Evolutionary conservation across 2,329 filamentous ascomycete genomes (phyloP).

Genomic region (Nectriaceae sp.): DNA sequence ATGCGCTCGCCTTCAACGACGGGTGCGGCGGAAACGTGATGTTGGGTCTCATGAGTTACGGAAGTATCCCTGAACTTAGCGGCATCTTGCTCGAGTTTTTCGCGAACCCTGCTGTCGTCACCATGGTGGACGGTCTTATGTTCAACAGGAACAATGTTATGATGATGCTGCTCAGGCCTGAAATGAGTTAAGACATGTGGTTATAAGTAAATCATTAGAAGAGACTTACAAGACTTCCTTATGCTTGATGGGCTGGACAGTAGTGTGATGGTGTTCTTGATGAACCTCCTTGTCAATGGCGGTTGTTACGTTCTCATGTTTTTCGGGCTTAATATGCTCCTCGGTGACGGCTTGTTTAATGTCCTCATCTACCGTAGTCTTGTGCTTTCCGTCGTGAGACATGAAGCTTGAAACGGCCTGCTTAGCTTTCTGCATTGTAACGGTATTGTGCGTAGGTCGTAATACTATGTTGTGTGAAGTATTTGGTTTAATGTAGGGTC

Average conservation of each 20-base stretch:
- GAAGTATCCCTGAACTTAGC: constrained; percentile 32
- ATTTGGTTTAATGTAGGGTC: background rate
- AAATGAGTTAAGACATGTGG: background rate
- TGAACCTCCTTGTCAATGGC: constrained; percentile 70
- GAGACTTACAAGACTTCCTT: constrained; percentile 44
- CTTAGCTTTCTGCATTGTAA: constrained; percentile 65
- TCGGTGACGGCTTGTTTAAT: constrained; percentile 61
- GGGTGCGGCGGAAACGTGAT: constrained; percentile 27
- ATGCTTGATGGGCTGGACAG: constrained; percentile 60
- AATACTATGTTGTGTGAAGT: constrained; percentile 4
- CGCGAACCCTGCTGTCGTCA: constrained; percentile 48
- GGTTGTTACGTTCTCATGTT: constrained; percentile 62
- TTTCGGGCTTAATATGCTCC: constrained; percentile 60
- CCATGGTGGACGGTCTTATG: constrained; percentile 64
- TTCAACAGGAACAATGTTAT: constrained; percentile 60
- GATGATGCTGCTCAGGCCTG: constrained; percentile 62
- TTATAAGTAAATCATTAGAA: background rate
- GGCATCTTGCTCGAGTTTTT: constrained; percentile 53
- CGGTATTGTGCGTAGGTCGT: background rate
- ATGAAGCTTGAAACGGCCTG: constrained; percentile 63
- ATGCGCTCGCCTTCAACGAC: constrained; percentile 32
- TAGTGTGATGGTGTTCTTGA: constrained; percentile 72
- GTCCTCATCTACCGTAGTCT: constrained; percentile 70
- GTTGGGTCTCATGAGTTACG: constrained; percentile 31
- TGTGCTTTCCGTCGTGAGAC: constrained; percentile 62